Conservation (phyloP, 1,284 basidiomycete species). For the Malassezia dermatis region DNA sequence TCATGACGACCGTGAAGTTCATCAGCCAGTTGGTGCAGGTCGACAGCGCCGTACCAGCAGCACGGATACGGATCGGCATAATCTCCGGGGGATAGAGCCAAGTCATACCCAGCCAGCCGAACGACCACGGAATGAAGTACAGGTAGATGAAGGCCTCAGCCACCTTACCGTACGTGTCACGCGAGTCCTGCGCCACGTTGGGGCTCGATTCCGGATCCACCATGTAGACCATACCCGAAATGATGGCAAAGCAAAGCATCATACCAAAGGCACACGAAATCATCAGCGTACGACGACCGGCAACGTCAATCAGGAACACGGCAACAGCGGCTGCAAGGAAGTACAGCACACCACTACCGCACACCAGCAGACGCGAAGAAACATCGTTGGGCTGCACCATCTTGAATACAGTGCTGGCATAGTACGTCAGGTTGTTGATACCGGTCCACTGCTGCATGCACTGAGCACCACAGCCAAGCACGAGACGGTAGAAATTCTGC, state of each 20-base stretch:
- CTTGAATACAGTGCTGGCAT: constrained; percentile 39
- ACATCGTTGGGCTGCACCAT: constrained; percentile 52
- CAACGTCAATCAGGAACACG: constrained; percentile 53
- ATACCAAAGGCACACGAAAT: constrained; percentile 61
- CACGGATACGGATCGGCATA: constrained; percentile 45
- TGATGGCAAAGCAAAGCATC: constrained; percentile 56
- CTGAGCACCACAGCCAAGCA: constrained; percentile 56
- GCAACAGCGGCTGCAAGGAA: constrained; percentile 58
- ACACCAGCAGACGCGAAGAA: constrained; percentile 59
- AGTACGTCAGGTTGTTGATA: constrained; percentile 62
- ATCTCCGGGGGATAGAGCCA: constrained; percentile 49
- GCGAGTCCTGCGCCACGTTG: neutral
- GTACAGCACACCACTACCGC: constrained; percentile 62
- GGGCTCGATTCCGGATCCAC: constrained; percentile 30
- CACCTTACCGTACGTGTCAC: constrained; percentile 32
- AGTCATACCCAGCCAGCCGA: constrained; percentile 65
- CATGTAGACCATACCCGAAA: constrained; percentile 49
- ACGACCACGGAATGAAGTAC: constrained; percentile 57
- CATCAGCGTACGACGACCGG: constrained; percentile 60
- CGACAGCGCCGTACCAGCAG: constrained; percentile 47
- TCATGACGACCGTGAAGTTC: constrained; percentile 54
- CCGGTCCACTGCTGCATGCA: constrained; percentile 63
- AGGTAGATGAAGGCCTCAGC: constrained; percentile 58
- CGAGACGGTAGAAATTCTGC: constrained; percentile 59
- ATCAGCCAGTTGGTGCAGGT: constrained; percentile 45